phyloP scores from a whole-genome alignment of 257 asterid species.

The Solanum virginianum region DNA sequence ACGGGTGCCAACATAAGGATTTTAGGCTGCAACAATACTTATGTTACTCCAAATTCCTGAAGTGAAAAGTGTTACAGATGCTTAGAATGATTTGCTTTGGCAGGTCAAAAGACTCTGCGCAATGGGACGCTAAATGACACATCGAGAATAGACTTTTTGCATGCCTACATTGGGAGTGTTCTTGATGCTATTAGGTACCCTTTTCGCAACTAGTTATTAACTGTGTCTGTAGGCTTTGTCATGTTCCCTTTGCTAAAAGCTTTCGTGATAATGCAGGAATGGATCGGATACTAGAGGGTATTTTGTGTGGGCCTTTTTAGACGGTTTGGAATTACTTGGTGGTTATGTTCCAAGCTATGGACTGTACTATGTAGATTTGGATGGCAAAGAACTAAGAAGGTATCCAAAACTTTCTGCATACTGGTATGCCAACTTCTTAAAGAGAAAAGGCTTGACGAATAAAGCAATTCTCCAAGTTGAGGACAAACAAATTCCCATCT shows the following conservation, averaged over 20 bases:
- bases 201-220: background rate
- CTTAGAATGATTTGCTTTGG: background rate
- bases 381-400: slow-evolving; percentile 26
- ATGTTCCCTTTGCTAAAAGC: background rate
- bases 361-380: slow-evolving; percentile 44
- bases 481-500: background rate
- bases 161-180: slow-evolving; percentile 15
- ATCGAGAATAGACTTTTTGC: slow-evolving; percentile 4
- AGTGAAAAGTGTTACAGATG: background rate
- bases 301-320: slow-evolving; percentile 49
- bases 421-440: slow-evolving; percentile 40
- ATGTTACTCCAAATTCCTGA: background rate
- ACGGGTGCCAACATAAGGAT: background rate
- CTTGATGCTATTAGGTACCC: slow-evolving; percentile 21
- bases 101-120: background rate
- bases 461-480: background rate
- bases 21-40: background rate
- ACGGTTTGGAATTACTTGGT: slow-evolving; percentile 37
- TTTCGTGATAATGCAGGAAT: slow-evolving; percentile 18
- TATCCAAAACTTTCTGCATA: slow-evolving; percentile 35
- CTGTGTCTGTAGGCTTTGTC: background rate
- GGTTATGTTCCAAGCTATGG: slow-evolving; percentile 27
- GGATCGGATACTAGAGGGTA: slow-evolving; percentile 49
- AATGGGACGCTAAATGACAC: slow-evolving; percentile 11
- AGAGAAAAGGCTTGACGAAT: slow-evolving; percentile 6